Evolutionary conservation across 306 rosid genomes (phyloP).

Genomic region (Glycyrrhiza uralensis): DNA sequence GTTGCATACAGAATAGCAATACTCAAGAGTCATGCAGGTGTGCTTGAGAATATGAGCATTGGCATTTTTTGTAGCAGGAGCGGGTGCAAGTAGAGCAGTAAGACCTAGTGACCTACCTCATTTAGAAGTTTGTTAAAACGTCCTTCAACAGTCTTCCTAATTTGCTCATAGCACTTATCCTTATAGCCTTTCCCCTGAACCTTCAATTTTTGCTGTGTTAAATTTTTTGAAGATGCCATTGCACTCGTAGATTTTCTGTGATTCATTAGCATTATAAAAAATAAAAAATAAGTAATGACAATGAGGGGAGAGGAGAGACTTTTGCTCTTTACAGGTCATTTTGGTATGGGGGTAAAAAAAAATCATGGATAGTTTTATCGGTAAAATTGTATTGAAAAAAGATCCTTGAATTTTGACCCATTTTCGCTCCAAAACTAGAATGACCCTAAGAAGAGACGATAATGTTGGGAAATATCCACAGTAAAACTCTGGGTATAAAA

Average conservation of each 20-base stretch:
- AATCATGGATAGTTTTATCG: background rate
- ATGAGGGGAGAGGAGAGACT: background rate
- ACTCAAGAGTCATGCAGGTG: background rate
- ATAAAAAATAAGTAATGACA: constrained; percentile 17
- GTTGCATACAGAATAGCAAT: background rate
- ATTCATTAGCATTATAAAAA: constrained; percentile 22
- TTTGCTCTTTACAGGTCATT: background rate
- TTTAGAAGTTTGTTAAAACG: constrained; percentile 83
- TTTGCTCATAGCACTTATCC: constrained; percentile 94
- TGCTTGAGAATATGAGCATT: background rate
- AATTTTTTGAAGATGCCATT: constrained; percentile 59
- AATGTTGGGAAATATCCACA: background rate
- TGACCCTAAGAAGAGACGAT: background rate
- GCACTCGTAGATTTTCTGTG: constrained; percentile 60
- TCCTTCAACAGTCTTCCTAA: constrained; percentile 86
- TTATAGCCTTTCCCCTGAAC: constrained; percentile 84
- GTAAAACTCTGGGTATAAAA: background rate
- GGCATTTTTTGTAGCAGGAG: background rate
- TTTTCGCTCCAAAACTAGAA: background rate
- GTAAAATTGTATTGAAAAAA: constrained; percentile 1
- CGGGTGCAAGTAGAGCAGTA: background rate
- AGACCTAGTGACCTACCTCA: constrained; percentile 46
- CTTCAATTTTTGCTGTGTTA: constrained; percentile 72
- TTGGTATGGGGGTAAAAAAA: background rate
- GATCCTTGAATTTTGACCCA: background rate